A percentile compares a stretch with the other conserved stretches of the same genome.
phyloP scores from a whole-genome alignment of 2,329 filamentous ascomycete species.

The Furcasterigmium furcatum region DNA sequence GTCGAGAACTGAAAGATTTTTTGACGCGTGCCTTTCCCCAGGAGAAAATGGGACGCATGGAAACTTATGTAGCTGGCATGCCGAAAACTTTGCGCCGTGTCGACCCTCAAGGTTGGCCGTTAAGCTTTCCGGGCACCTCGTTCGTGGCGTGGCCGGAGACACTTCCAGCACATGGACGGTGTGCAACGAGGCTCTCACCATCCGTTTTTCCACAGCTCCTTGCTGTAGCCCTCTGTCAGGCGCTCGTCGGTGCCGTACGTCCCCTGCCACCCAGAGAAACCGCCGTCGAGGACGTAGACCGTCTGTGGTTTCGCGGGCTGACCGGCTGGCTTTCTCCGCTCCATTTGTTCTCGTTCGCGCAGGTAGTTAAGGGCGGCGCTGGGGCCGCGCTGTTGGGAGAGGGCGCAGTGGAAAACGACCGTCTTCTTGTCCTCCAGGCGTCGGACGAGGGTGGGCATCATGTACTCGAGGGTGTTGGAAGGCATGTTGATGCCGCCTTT shows the following conservation, averaged over 20 bases:
- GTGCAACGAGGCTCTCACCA: constrained; percentile 26
- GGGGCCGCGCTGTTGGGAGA: constrained; percentile 89
- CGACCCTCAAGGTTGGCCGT: too few species aligned
- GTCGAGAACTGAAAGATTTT: too few species aligned
- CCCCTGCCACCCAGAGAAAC: constrained; percentile 90
- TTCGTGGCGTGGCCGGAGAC: too few species aligned
- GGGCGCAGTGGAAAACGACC: constrained; percentile 91
- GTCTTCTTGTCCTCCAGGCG: constrained; percentile 72
- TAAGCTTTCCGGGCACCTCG: too few species aligned
- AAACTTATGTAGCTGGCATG: too few species aligned
- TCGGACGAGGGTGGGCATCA: constrained; percentile 78
- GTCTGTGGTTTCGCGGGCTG: constrained; percentile 51
- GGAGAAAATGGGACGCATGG: too few species aligned
- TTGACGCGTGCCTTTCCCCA: too few species aligned
- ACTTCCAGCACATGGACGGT: too few species aligned
- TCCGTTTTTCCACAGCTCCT: constrained; percentile 76
- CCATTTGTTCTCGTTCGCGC: constrained; percentile 59
- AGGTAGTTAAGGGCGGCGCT: constrained; percentile 78
- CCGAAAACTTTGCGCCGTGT: too few species aligned
- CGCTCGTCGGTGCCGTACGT: constrained; percentile 71
- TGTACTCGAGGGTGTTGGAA: constrained; percentile 67
- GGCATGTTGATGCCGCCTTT: constrained; percentile 73
- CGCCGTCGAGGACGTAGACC: constrained; percentile 77
- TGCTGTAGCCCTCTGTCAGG: constrained; percentile 79
- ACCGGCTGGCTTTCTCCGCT: constrained; percentile 16